A percentile compares a stretch with the other conserved stretches of the same genome.
phyloP scores from a whole-genome alignment of 2,329 filamentous ascomycete species.

The Trichoderma oligosporum region DNA sequence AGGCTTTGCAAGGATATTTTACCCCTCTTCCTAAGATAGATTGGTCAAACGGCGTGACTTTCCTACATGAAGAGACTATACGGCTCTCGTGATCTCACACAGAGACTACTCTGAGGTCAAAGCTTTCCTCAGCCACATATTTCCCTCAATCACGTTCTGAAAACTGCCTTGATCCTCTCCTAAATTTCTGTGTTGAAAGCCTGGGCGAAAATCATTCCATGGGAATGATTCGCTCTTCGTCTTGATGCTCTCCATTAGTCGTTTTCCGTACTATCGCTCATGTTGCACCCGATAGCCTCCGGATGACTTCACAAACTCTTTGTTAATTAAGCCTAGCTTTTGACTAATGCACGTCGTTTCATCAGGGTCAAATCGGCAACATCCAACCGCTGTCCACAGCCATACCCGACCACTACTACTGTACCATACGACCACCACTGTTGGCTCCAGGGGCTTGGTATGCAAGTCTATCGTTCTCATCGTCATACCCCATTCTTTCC shows the following conservation, averaged over 20 bases:
- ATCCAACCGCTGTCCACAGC: too few relatives aligned
- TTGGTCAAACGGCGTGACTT: not conserved
- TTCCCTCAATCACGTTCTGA: not conserved
- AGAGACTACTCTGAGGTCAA: slow-evolving; percentile 9
- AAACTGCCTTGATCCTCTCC: not conserved
- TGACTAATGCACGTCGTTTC: too few relatives aligned
- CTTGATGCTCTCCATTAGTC: not conserved
- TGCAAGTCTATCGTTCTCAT: not conserved
- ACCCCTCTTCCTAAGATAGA: too few relatives aligned
- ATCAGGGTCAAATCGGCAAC: too few relatives aligned
- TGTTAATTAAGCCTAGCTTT: too few relatives aligned
- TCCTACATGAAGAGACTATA: not conserved
- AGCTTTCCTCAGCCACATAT: slow-evolving; percentile 7
- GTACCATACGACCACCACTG: too few relatives aligned
- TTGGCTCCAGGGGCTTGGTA: too few relatives aligned
- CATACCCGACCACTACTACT: too few relatives aligned
- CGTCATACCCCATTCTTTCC: not conserved
- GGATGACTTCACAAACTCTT: too few relatives aligned
- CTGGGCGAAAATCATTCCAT: not conserved
- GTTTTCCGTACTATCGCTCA: not conserved
- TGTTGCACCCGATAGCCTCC: not conserved
- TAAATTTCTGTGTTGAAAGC: not conserved
- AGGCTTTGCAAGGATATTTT: too few relatives aligned
- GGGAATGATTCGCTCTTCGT: too few relatives aligned
- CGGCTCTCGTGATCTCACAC: not conserved